These are phyloP conservation scores for Ophiocordyceps camponoti-rufipedis DNA, from an alignment of 2,329 filamentous ascomycete species.

Conservation along the genomic window DNA sequence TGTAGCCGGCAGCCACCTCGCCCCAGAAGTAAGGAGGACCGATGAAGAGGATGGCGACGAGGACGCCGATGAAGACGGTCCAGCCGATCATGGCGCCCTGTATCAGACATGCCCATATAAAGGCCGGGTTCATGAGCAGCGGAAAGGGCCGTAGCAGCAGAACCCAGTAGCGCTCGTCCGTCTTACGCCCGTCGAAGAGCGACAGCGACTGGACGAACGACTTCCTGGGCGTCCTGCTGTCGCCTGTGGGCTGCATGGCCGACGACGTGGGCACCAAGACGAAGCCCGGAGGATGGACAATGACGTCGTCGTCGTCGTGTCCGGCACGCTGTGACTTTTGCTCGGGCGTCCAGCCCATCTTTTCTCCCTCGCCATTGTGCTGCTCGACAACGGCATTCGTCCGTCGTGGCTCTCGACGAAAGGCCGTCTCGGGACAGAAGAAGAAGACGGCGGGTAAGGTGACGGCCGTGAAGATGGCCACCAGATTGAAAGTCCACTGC, in stretches of 20 bases:
- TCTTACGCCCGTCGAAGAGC: conserved; percentile 68
- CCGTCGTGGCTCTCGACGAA: conserved; percentile 42
- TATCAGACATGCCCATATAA: conserved; percentile 62
- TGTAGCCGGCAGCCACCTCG: conserved; percentile 67
- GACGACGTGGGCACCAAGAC: conserved; percentile 13
- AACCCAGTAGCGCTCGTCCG: conserved; percentile 53
- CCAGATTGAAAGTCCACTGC: conserved; percentile 76
- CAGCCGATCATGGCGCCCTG: conserved; percentile 87
- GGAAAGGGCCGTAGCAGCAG: conserved; percentile 58
- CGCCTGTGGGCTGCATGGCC: conserved; percentile 16
- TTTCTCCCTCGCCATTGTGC: conserved; percentile 4
- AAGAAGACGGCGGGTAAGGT: conserved; percentile 57
- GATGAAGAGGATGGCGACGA: conserved; percentile 67
- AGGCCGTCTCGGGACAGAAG: conserved; percentile 75
- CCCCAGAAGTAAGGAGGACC: conserved; percentile 66
- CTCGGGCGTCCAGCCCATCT: conserved; percentile 5
- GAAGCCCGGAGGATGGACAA: conserved; percentile 8
- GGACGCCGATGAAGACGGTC: conserved; percentile 82
- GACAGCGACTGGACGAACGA: conserved; percentile 42
- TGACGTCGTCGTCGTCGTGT: neutral
- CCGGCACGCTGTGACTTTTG: neutral
- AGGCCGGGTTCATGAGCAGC: conserved; percentile 67
- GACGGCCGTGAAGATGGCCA: conserved; percentile 63
- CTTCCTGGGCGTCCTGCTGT: conserved; percentile 26
- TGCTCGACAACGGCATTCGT: conserved; percentile 27